Evolutionary conservation across 108 stramenopile species (phyloP), one percentile per base, ranked within the genome.

Genomic region (Poteriospumella lacustris): DNA sequence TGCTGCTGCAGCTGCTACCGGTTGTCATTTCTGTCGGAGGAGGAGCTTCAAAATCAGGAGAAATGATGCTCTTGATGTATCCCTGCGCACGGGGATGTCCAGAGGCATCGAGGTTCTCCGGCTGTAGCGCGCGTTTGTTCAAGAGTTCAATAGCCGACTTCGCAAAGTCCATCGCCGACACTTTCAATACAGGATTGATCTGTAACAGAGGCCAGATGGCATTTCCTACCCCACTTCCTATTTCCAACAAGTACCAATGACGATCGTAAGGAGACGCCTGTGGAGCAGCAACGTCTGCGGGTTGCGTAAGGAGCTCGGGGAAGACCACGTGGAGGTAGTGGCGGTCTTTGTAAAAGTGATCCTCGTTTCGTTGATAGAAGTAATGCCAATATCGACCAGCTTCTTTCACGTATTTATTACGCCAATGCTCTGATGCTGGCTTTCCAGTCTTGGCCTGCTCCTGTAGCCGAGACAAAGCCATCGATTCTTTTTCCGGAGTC

Each of bases 161-260:
- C 1, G 76, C 5, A 39, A 82, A 1, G 43, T 82, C 81, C 34
- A 78, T 40, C 1, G 77, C 81, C 38, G 26, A 26, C 29, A 68
- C 67, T 26, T 64, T 72, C 1, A 77, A 3, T 3, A 12, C 0
- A 2, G 75, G 42, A 36, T 85, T 83, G 2, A 80, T 38, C 76
- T 80, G 70, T 42, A 85, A 70, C 24, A 92, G 73, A 12, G 92
- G 92, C 39, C 91, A 75, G 42, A 90, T 59, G 19, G 91, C 89
- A 75, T 91, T 92, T n/a, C 94, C 94, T 3, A 92, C 91, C 1
- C 94, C 94, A 80, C 94, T 92, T 26, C 94, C 94, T 58, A 94
- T 83, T 83, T 94, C 94, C 3, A 92, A 86, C 75, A 92, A 59
- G 19, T 31, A 64, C 9, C 3, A 64, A 64, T 64, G 29, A 31